Evolutionary conservation across 495 filamentous ascomycete species (phyloP).

Genomic region (Daldinia vernicosa): DNA sequence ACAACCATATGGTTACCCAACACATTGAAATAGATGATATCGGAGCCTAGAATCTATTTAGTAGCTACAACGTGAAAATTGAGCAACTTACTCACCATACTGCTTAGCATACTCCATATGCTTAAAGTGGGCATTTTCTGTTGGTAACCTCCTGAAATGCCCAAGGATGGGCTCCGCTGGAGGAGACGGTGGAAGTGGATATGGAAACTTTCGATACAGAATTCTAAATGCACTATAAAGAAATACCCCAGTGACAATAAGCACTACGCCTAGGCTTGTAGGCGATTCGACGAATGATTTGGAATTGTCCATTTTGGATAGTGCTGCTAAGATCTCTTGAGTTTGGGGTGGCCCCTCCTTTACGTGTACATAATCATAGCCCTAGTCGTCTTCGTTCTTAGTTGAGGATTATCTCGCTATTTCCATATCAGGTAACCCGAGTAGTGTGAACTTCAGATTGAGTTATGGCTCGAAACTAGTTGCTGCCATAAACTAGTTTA

Average conservation of each 20-base stretch:
- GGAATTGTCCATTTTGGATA: slow-evolving; percentile 23
- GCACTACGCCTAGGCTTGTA: slow-evolving; percentile 5
- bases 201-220: slow-evolving; percentile 36
- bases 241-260: slow-evolving; percentile 6
- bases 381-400: not conserved
- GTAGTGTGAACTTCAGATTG: not conserved
- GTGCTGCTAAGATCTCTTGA: not conserved
- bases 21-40: slow-evolving; percentile 53
- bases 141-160: slow-evolving; percentile 52
- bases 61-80: not conserved
- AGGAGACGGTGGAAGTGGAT: slow-evolving; percentile 51
- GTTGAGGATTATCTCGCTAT: not conserved
- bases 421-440: not conserved
- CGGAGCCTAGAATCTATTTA: slow-evolving; percentile 39
- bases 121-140: slow-evolving; percentile 51
- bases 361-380: not conserved
- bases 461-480: not conserved
- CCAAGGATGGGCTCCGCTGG: slow-evolving; percentile 54
- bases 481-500: not conserved
- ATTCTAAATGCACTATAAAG: slow-evolving; percentile 16
- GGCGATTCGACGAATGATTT: slow-evolving; percentile 22
- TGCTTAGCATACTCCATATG: slow-evolving; percentile 53
- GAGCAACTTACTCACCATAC: slow-evolving; percentile 44
- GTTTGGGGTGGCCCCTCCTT: not conserved
- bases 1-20: slow-evolving; percentile 55